Conservation (phyloP, 2,329 filamentous ascomycete species). For the Penicillium sp. region DNA sequence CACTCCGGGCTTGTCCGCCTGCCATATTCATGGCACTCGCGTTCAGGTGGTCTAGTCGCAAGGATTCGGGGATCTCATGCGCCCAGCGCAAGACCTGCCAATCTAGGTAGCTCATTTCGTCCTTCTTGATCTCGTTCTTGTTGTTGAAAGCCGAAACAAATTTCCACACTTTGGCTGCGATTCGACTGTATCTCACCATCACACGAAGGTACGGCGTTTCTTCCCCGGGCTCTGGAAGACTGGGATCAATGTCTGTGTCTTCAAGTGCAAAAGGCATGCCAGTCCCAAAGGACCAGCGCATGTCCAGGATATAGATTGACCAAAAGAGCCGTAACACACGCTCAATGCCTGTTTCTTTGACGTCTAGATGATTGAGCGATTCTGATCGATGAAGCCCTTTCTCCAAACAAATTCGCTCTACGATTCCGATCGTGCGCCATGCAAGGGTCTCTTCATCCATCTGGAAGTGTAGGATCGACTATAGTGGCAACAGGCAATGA, state of each 20-base stretch:
- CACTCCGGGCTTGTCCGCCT: constrained; percentile 50
- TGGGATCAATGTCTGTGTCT: constrained; percentile 75
- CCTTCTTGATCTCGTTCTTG: constrained; percentile 58
- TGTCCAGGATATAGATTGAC: constrained; percentile 80
- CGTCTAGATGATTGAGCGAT: constrained; percentile 60
- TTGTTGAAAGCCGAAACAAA: constrained; percentile 67
- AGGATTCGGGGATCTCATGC: constrained; percentile 57
- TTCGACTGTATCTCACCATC: constrained; percentile 77
- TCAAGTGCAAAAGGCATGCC: constrained; percentile 79
- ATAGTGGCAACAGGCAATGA: constrained; percentile 4
- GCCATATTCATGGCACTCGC: constrained; percentile 39
- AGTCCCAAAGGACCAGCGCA: constrained; percentile 80
- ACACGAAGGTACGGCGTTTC: constrained; percentile 65
- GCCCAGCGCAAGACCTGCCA: constrained; percentile 82
- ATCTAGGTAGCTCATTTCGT: constrained; percentile 74
- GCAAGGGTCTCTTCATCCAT: constrained; percentile 77
- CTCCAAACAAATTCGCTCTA: constrained; percentile 70
- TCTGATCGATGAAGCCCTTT: constrained; percentile 75
- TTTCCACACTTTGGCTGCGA: constrained; percentile 80
- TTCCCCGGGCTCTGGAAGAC: constrained; percentile 64
- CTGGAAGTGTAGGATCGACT: constrained; percentile 74
- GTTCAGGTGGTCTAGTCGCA: constrained; percentile 53
- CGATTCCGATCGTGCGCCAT: constrained; percentile 85
- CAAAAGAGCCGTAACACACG: constrained; percentile 72
- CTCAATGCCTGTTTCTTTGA: constrained; percentile 61